Evolutionary conservation across 2,329 filamentous ascomycete genomes (phyloP).

Genomic region (Cladosporium velox): DNA sequence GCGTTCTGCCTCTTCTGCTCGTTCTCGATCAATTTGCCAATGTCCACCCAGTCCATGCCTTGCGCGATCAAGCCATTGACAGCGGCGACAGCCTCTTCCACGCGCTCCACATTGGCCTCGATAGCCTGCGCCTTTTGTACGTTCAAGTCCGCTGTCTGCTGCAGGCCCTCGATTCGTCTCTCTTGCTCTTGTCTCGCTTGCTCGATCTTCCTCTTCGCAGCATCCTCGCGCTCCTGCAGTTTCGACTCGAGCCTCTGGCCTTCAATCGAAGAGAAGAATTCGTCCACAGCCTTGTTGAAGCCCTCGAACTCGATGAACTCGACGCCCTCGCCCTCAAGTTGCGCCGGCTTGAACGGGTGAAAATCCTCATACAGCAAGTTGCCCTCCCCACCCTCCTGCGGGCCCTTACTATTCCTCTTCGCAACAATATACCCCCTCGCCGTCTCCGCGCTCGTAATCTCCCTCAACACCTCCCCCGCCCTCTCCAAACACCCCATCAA

Average conservation of each 20-base stretch:
- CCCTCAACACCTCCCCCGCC: slow-evolving; percentile 68
- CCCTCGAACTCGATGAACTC: slow-evolving; percentile 75
- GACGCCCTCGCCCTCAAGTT: slow-evolving; percentile 70
- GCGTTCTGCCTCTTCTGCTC: slow-evolving; percentile 80
- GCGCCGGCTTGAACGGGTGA: slow-evolving; percentile 83
- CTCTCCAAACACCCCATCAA: slow-evolving; percentile 69
- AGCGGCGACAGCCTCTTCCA: slow-evolving; percentile 89
- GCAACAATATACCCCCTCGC: slow-evolving; percentile 88
- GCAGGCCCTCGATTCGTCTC: slow-evolving; percentile 79
- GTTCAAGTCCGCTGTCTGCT: slow-evolving; percentile 79
- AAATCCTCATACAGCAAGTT: slow-evolving; percentile 85
- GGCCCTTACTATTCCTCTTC: slow-evolving; percentile 49
- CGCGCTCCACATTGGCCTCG: slow-evolving; percentile 83
- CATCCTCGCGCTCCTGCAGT: slow-evolving; percentile 76
- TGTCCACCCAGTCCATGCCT: slow-evolving; percentile 97
- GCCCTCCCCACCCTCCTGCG: slow-evolving; percentile 37
- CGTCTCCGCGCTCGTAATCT: slow-evolving; percentile 65
- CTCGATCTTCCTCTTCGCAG: slow-evolving; percentile 81
- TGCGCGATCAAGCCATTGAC: slow-evolving; percentile 89
- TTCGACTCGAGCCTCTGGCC: slow-evolving; percentile 87
- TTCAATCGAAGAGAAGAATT: slow-evolving; percentile 96
- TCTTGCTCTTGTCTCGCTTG: slow-evolving; percentile 80
- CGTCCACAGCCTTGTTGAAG: slow-evolving; percentile 92
- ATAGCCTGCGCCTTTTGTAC: slow-evolving; percentile 87
- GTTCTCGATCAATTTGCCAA: slow-evolving; percentile 81